A percentile compares a stretch with the other conserved stretches of the same genome.
phyloP scores from a whole-genome alignment of 352 stramenopile species.

The Phytophthora brassicae region DNA sequence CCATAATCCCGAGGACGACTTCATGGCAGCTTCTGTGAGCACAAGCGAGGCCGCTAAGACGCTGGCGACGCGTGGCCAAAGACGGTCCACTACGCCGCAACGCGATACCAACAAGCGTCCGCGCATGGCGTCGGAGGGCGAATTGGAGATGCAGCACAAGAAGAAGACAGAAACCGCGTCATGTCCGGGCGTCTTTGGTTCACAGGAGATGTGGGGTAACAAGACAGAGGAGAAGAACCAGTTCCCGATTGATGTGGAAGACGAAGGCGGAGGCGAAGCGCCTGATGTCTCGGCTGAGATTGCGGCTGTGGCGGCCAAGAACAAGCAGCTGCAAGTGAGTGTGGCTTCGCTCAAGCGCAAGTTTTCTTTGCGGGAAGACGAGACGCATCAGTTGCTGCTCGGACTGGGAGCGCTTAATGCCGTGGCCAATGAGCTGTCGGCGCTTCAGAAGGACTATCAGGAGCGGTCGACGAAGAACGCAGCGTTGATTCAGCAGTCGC shows the following conservation, averaged over 20 bases:
- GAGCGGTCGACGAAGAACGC: constrained; percentile 48
- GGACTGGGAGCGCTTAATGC: constrained; percentile 39
- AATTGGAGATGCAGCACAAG: constrained; percentile 9
- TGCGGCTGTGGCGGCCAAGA: constrained; percentile 35
- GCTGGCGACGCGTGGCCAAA: constrained; percentile 10
- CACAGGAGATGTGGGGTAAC: not conserved
- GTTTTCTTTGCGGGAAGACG: constrained; percentile 35
- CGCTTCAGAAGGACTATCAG: constrained; percentile 51
- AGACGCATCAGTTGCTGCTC: constrained; percentile 41
- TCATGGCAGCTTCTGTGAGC: constrained; percentile 12
- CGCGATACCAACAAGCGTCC: constrained; percentile 33
- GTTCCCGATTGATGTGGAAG: not conserved
- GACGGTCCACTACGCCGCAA: not conserved
- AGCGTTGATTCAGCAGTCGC: constrained; percentile 48
- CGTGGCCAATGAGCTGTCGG: constrained; percentile 41
- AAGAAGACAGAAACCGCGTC: constrained; percentile 29
- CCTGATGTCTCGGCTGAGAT: constrained; percentile 25
- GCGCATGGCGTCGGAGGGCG: constrained; percentile 14
- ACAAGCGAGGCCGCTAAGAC: constrained; percentile 13
- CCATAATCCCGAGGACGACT: not conserved
- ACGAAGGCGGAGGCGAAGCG: constrained; percentile 2
- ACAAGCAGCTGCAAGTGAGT: constrained; percentile 41
- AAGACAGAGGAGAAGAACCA: constrained; percentile 15
- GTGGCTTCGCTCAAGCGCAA: constrained; percentile 43
- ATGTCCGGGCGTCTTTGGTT: too few species aligned